Evolutionary conservation across 1,284 basidiomycete genomes (phyloP).

Genomic region (Mycena sp.): DNA sequence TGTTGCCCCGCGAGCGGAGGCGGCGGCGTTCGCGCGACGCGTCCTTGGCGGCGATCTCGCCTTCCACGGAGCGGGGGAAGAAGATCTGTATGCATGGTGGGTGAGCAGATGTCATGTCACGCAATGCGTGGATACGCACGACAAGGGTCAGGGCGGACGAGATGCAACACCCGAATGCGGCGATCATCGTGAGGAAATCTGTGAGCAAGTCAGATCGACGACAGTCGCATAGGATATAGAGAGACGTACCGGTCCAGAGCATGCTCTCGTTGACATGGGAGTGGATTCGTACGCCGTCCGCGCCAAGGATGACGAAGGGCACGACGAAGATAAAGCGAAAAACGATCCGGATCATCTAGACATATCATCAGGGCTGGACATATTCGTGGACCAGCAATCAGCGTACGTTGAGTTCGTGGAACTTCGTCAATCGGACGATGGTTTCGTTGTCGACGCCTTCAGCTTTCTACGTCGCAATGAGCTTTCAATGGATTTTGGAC

Average conservation of each 20-base stretch:
- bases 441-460: slow-evolving; percentile 70
- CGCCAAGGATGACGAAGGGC: slow-evolving; percentile 69
- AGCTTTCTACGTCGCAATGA: slow-evolving; percentile 46
- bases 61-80: slow-evolving; percentile 30
- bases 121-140: slow-evolving; percentile 49
- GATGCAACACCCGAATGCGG: slow-evolving; percentile 66
- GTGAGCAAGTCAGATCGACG: neutral
- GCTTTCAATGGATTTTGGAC: slow-evolving; percentile 2
- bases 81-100: slow-evolving; percentile 23
- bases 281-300: slow-evolving; percentile 71
- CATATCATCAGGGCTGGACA: neutral
- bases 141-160: slow-evolving; percentile 80
- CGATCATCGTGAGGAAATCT: slow-evolving; percentile 69
- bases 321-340: slow-evolving; percentile 76
- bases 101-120: neutral
- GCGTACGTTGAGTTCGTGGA: slow-evolving; percentile 78
- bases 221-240: neutral
- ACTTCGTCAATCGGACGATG: slow-evolving; percentile 76
- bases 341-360: slow-evolving; percentile 70
- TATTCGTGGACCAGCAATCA: neutral
- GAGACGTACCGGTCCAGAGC: slow-evolving; percentile 55
- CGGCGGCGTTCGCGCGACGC: slow-evolving; percentile 19
- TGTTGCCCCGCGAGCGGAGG: slow-evolving; percentile 6
- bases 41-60: slow-evolving; percentile 30
- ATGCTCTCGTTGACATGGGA: slow-evolving; percentile 70